These are phyloP conservation scores for Cucurbita argyrosperma DNA, from an alignment of 306 rosid genomes.

Conservation along the genomic window DNA sequence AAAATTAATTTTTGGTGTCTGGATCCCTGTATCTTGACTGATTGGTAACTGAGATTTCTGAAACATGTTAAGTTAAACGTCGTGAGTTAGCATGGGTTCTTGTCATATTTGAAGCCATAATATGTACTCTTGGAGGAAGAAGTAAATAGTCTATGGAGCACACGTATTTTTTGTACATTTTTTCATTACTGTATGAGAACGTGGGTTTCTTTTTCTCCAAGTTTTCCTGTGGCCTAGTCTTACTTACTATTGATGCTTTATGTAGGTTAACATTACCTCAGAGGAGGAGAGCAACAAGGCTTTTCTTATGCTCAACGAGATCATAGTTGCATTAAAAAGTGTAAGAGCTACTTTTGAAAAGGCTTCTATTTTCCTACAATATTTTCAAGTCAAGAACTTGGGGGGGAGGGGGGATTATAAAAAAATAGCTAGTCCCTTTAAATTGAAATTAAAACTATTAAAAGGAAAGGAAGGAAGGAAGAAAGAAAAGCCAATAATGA, in stretches of 20 bases:
- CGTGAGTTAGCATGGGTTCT: not conserved
- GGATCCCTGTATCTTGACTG: not conserved
- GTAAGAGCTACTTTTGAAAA: conserved; percentile 27
- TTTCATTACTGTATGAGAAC: not conserved
- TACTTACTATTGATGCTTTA: conserved; percentile 8
- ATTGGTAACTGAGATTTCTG: not conserved
- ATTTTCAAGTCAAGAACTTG: not conserved
- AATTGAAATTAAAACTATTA: not conserved
- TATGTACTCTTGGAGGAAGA: not conserved
- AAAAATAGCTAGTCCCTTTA: not conserved
- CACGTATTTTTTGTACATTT: not conserved
- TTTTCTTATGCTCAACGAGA: conserved; percentile 80
- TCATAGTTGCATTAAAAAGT: conserved; percentile 64
- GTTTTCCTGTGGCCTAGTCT: not conserved
- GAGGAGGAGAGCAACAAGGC: conserved; percentile 58
- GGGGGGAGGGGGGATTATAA: not conserved
- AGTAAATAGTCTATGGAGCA: not conserved
- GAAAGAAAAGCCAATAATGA: not conserved
- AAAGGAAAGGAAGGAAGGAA: not conserved
- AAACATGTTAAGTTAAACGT: not conserved
- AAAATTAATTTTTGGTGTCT: not conserved
- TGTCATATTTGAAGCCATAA: not conserved
- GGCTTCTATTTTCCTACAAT: not conserved
- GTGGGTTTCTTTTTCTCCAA: not conserved
- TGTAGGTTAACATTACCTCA: conserved; percentile 37